Base-by-base conservation (phyloP, 257 asterid species). In the Capsicum chinense region DNA sequence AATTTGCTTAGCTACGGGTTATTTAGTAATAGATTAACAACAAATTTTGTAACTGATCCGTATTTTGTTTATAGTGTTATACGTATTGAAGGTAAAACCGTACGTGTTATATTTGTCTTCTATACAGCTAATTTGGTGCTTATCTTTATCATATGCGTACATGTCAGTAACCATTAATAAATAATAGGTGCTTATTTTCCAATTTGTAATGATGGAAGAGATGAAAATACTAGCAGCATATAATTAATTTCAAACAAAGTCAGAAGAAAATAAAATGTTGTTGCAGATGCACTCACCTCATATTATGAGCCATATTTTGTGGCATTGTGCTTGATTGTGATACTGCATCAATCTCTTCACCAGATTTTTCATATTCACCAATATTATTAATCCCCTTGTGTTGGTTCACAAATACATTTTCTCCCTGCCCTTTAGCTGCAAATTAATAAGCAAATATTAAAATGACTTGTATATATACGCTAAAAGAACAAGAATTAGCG, bases 271-370 rank as follows among this genome's bases (percentile, higher is more conserved):
- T 59, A 79, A 62, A 85, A 42, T 17, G 74, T 87, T 3, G 70
- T 4, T 60, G 87, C 86, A 80, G 86, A 81, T 81, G 82, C 86
- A 87, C 90, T 88, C 84, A 93, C 95, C 90, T 91, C 80, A 54
- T 52, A 52, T 88, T 52, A 52, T 88, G 93, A 88, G 88, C 81
- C 54, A 39, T 39, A 84, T 85, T 86, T 74, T 86, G 91, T 35
- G 86, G 87, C 80, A 86, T 82, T 48, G 86, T 85, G 59, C 87
- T 86, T 78, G 86, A 88, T 56, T 56, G 78, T 89, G 90, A 88
- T 86, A 90, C 82, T 69, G 83, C 48, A 56, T 87, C 86, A 56
- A 87, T 83, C 60, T 85, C 90, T 84, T 86, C 89, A 84, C 56
- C 47, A 71, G 88, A 79, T 11, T 58, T 37, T 82, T 81, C 88